phyloP scores from a whole-genome alignment of 495 filamentous ascomycete species.

The Choiromyces venosus region DNA sequence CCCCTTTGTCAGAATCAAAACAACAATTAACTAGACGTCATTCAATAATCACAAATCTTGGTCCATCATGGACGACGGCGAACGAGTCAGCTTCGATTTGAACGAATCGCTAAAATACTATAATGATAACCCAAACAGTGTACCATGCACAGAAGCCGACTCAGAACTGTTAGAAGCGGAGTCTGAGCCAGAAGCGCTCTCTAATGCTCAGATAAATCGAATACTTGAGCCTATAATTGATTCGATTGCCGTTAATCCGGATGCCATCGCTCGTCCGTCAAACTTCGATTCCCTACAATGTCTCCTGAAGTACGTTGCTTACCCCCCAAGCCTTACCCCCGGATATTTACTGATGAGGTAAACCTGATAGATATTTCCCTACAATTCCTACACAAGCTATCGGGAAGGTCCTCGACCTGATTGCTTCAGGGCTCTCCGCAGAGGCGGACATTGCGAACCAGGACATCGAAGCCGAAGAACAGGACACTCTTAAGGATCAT shows the following conservation, averaged over 20 bases:
- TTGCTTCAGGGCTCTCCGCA: constrained; percentile 87
- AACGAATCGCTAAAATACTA: constrained; percentile 94
- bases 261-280: constrained; percentile 69
- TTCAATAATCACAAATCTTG: not conserved
- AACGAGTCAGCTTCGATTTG: constrained; percentile 76
- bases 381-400: constrained; percentile 71
- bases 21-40: not conserved
- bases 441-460: constrained; percentile 80
- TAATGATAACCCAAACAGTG: constrained; percentile 76
- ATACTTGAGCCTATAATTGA: constrained; percentile 85
- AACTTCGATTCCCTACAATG: constrained; percentile 91
- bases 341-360: not conserved
- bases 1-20: not conserved
- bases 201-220: constrained; percentile 69
- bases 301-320: constrained; percentile 86
- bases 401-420: constrained; percentile 87
- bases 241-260: constrained; percentile 82
- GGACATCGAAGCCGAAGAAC: constrained; percentile 85
- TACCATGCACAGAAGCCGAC: constrained; percentile 84
- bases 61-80: constrained; percentile 60
- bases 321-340: constrained; percentile 21
- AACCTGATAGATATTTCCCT: constrained; percentile 67
- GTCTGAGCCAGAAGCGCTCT: constrained; percentile 78
- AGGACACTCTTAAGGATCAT: constrained; percentile 76
- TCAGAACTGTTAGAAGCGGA: constrained; percentile 82